Conservation (phyloP, 208 protist genomes). For the Leishmania tropica region DNA sequence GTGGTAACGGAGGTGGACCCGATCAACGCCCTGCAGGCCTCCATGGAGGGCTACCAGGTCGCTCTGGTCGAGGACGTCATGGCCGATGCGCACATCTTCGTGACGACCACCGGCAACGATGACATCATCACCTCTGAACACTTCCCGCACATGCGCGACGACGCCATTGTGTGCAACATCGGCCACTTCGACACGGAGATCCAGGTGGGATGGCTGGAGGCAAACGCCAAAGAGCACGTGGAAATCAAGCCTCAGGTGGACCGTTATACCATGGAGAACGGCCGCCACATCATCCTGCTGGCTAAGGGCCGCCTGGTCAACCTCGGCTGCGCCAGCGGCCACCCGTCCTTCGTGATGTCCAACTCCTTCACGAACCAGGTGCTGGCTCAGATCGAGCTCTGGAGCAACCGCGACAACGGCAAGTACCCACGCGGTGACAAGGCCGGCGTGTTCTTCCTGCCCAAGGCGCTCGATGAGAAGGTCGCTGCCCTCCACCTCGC, state of each 20-base stretch:
- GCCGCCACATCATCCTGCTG: constrained; percentile 96
- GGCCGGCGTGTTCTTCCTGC: constrained; percentile 97
- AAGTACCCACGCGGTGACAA: constrained; percentile 95
- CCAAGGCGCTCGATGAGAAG: constrained; percentile 99
- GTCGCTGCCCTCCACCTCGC: constrained; percentile 98
- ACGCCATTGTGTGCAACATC: constrained; percentile 99
- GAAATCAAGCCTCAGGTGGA: constrained; percentile 99
- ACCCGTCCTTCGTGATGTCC: constrained; percentile 99
- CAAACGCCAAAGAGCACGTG: constrained; percentile 89
- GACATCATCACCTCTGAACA: constrained; percentile 98
- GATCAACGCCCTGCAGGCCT: constrained; percentile 99
- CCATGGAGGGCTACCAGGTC: constrained; percentile 99
- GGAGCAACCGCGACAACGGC: constrained; percentile 89
- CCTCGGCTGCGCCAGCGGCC: constrained; percentile 99
- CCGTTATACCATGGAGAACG: constrained; percentile 96
- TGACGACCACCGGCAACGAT: constrained; percentile 98
- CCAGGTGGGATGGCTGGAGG: constrained; percentile 96
- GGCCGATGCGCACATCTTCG: constrained; percentile 95
- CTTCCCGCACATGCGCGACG: constrained; percentile 98
- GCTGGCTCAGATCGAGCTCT: constrained; percentile 99
- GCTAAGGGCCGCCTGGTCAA: constrained; percentile 98
- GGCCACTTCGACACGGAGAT: constrained; percentile 99
- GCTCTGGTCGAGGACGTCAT: constrained; percentile 95
- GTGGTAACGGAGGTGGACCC: constrained; percentile 99
- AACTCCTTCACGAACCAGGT: constrained; percentile 99